Conservation (phyloP, 139 green algal species). For the Trebouxia sp. region DNA sequence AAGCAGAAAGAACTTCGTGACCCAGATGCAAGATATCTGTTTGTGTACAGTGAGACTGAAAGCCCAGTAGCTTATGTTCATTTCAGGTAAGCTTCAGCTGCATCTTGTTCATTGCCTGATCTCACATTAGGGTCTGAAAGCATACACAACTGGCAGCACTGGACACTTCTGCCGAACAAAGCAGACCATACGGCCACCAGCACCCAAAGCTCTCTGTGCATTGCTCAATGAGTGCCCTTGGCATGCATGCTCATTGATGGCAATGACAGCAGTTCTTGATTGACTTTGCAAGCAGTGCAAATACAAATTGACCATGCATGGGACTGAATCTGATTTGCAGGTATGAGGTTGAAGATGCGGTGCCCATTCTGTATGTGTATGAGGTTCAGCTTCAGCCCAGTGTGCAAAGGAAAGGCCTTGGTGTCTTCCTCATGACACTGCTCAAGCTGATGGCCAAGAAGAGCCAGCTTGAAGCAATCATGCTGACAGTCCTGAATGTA, state of each 20-base stretch:
- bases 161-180: no score
- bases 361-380: constrained; percentile 41
- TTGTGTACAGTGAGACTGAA: constrained; percentile 27
- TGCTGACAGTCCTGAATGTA: constrained; percentile 20
- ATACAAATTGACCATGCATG: background rate
- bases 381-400: constrained; percentile 37
- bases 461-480: constrained; percentile 17
- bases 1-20: constrained; percentile 50
- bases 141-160: no score
- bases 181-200: no score
- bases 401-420: constrained; percentile 34
- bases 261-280: no score
- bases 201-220: no score
- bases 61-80: background rate
- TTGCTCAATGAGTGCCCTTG: no score
- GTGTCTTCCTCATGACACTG: constrained; percentile 42
- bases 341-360: constrained; percentile 43
- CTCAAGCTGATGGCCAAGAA: constrained; percentile 38
- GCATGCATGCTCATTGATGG: no score
- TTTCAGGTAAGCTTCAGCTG: constrained; percentile 6
- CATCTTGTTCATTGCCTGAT: background rate
- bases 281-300: no score
- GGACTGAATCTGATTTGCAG: constrained; percentile 34
- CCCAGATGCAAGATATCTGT: constrained; percentile 41
- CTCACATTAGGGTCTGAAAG: no score